Percentiles rank a stretch among this genome's conserved stretches.
phyloP scores from a whole-genome alignment of 768 basidiomycete species.

The Psilocybe subaeruginosa region DNA sequence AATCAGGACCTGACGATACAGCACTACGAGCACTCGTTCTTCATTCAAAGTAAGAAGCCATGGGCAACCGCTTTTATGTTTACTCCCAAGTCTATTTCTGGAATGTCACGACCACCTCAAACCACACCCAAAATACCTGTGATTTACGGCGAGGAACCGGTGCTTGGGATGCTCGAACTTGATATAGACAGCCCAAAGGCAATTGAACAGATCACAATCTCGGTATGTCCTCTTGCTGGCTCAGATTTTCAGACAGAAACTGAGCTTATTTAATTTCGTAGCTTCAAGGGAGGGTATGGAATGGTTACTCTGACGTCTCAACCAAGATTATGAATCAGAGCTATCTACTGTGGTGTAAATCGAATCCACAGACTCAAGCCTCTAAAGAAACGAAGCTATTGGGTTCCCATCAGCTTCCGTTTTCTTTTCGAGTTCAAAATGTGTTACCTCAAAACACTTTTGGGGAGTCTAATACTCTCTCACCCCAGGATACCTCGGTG shows the following conservation, averaged over 20 bases:
- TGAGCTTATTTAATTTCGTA: neutral
- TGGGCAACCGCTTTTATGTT: conserved; percentile 4
- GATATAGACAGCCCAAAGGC: conserved; percentile 1
- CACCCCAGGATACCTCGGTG: neutral
- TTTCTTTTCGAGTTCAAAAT: conserved; percentile 11
- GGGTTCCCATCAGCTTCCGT: conserved; percentile 13
- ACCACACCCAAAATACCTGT: neutral
- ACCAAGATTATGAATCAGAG: conserved; percentile 2
- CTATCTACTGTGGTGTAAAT: conserved; percentile 2
- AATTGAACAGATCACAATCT: conserved; percentile 5
- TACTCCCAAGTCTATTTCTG: conserved; percentile 3
- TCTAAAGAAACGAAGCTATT: neutral
- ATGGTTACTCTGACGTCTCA: neutral
- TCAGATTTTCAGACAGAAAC: neutral
- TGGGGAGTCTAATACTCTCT: neutral
- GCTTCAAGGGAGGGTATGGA: conserved; percentile 7
- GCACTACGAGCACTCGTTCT: conserved; percentile 3
- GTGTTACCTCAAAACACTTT: neutral
- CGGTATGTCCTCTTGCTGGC: neutral
- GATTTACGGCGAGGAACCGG: neutral
- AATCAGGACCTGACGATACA: neutral
- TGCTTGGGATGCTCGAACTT: conserved; percentile 1
- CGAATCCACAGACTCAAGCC: neutral
- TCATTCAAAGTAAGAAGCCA: conserved; percentile 1
- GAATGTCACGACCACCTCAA: neutral